These are phyloP conservation scores for Candida dubliniensis DNA, from an alignment of 1,139 yeast genomes.

Conservation along the genomic window DNA sequence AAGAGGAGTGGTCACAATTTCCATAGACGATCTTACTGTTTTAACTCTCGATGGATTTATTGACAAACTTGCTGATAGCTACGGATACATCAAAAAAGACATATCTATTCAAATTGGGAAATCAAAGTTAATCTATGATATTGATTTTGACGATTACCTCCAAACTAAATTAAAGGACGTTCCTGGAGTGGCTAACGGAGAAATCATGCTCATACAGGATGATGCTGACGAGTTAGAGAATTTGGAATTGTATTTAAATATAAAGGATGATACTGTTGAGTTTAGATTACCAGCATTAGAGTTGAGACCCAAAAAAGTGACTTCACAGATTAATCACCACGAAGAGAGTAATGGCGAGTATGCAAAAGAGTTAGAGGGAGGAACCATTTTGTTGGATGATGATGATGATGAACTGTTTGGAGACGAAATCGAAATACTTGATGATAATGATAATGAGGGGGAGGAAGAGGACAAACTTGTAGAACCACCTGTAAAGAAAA, in stretches of 20 bases:
- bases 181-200: conserved; percentile 55
- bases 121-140: conserved; percentile 72
- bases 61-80: conserved; percentile 42
- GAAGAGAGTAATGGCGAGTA: conserved; percentile 5
- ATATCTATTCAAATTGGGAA: conserved; percentile 61
- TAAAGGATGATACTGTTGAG: conserved; percentile 12
- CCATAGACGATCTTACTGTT: conserved; percentile 15
- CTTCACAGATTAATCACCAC: neutral
- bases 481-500: conserved; percentile 1
- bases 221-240: conserved; percentile 70
- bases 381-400: conserved; percentile 14
- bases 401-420: conserved; percentile 1
- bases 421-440: conserved; percentile 12
- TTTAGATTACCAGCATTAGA: conserved; percentile 25
- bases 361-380: conserved; percentile 16
- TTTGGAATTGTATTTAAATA: conserved; percentile 62
- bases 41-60: conserved; percentile 44
- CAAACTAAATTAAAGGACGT: conserved; percentile 50
- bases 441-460: conserved; percentile 14
- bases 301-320: conserved; percentile 22
- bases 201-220: conserved; percentile 69
- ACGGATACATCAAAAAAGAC: conserved; percentile 65
- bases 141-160: conserved; percentile 82
- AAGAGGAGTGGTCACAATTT: conserved; percentile 40
- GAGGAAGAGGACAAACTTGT: conserved; percentile 10